These are phyloP conservation scores for Allantophomopsis lycopodina DNA, from an alignment of 2,329 filamentous ascomycete species.

Conservation along the genomic window DNA sequence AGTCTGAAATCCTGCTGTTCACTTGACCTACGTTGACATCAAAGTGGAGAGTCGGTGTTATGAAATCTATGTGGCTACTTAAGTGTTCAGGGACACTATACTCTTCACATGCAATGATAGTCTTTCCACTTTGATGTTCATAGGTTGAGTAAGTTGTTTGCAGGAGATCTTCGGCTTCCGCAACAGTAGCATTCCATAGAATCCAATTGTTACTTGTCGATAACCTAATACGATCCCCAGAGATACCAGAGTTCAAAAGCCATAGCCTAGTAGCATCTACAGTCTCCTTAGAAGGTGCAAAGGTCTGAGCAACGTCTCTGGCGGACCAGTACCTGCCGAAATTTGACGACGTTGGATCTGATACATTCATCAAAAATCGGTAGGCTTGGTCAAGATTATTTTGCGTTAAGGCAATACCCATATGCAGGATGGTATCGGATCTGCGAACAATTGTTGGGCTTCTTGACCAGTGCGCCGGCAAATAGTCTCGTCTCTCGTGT, in stretches of 20 bases:
- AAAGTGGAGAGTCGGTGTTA: constrained; percentile 19
- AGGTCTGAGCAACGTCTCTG: constrained; percentile 26
- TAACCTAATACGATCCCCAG: constrained; percentile 29
- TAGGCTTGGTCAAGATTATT: constrained; percentile 30
- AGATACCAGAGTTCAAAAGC: constrained; percentile 36
- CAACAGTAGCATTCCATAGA: constrained; percentile 18
- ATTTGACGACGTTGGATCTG: constrained; percentile 27
- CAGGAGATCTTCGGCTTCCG: constrained; percentile 35
- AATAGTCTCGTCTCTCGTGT: constrained; percentile 10
- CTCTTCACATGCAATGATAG: constrained; percentile 15
- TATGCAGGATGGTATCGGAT: constrained; percentile 8
- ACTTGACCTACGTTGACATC: constrained; percentile 9
- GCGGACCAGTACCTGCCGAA: constrained; percentile 33
- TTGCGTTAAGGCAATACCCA: constrained; percentile 27
- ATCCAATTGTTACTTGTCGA: constrained; percentile 24
- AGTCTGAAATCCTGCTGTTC: constrained; percentile 7
- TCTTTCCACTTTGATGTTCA: constrained; percentile 34
- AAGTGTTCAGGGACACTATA: constrained; percentile 16
- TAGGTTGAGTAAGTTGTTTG: constrained; percentile 36
- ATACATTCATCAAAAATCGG: constrained; percentile 27
- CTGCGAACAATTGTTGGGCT: constrained; percentile 8
- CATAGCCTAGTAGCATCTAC: constrained; percentile 36
- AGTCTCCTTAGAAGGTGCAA: constrained; percentile 26
- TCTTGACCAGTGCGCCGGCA: constrained; percentile 9
- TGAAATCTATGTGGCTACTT: constrained; percentile 15